Evolutionary conservation across 768 basidiomycete genomes (phyloP).

Genomic region (Boletus fagicola): DNA sequence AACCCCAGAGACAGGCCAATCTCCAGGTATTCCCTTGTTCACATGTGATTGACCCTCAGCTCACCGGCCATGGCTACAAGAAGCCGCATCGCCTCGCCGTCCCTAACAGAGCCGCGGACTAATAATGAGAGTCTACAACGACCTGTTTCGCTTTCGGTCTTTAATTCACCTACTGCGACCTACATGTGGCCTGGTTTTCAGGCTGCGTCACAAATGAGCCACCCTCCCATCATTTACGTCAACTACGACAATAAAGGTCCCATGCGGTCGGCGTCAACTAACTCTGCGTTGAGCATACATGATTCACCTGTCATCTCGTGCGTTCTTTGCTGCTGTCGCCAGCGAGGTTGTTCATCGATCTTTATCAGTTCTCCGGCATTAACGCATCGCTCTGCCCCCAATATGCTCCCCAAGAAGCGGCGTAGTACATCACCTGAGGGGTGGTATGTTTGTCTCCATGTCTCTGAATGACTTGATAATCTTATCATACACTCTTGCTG

Average conservation of each 20-base stretch:
- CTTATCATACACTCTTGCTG: slow-evolving; percentile 8
- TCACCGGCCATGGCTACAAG: slow-evolving; percentile 21
- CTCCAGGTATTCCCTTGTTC: slow-evolving; percentile 26
- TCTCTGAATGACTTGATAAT: slow-evolving; percentile 2
- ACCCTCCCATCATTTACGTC: slow-evolving; percentile 41
- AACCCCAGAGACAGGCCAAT: slow-evolving; percentile 23
- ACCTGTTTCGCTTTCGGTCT: slow-evolving; percentile 40
- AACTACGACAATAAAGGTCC: slow-evolving; percentile 32
- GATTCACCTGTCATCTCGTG: slow-evolving; percentile 32
- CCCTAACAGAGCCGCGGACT: slow-evolving; percentile 19
- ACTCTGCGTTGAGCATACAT: slow-evolving; percentile 28
- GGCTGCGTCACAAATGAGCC: slow-evolving; percentile 43
- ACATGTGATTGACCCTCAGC: slow-evolving; percentile 10
- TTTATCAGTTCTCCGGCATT: slow-evolving; percentile 29
- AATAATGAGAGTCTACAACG: slow-evolving; percentile 29
- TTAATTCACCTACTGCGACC: slow-evolving; percentile 44
- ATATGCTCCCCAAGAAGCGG: slow-evolving; percentile 33
- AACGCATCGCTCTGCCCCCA: slow-evolving; percentile 30
- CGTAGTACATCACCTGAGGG: slow-evolving; percentile 33
- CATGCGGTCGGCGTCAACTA: slow-evolving; percentile 34
- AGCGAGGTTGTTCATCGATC: slow-evolving; percentile 17
- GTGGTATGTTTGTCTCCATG: slow-evolving; percentile 20
- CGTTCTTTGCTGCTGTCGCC: slow-evolving; percentile 21
- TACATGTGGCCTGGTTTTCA: slow-evolving; percentile 49
- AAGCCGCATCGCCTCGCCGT: slow-evolving; percentile 24